phyloP scores from a whole-genome alignment of 169 alveolate genomes.

The Eimeria sp. region DNA sequence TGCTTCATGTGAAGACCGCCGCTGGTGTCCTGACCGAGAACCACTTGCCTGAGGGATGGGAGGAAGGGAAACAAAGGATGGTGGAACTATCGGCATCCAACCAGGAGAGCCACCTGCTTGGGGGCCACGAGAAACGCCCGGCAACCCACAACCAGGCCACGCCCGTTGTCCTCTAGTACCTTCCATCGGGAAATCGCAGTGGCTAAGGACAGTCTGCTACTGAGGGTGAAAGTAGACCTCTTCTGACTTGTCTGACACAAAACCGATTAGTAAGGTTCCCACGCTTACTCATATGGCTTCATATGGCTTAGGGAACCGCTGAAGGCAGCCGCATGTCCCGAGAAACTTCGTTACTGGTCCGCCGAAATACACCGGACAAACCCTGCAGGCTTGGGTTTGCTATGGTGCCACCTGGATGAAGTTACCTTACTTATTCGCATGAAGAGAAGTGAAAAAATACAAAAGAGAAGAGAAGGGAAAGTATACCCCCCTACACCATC shows the following conservation, averaged over 20 bases:
- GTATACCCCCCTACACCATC: not conserved
- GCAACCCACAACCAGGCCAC: slow-evolving; percentile 30
- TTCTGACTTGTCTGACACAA: not conserved
- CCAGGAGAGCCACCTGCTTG: not conserved
- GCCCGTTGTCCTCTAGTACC: slow-evolving; percentile 7
- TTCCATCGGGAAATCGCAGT: not conserved
- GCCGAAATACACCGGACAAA: not conserved
- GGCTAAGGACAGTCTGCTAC: not conserved
- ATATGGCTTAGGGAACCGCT: not conserved
- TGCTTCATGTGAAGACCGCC: not conserved
- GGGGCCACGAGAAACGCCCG: not conserved
- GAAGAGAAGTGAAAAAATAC: not conserved
- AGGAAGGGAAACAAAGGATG: not conserved
- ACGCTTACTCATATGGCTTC: not conserved
- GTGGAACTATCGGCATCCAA: not conserved
- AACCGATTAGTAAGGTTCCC: not conserved
- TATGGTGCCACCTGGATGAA: not conserved
- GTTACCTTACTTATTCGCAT: not conserved
- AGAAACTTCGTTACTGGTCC: not conserved
- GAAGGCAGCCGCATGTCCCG: not conserved
- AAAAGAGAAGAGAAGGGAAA: not conserved
- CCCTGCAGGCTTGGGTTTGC: not conserved
- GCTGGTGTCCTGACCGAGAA: slow-evolving; percentile 5
- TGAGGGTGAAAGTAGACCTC: not conserved
- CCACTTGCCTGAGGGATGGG: not conserved